Evolutionary conservation across 2,329 filamentous ascomycete species (phyloP).

Genomic region (Penicillium sp.): DNA sequence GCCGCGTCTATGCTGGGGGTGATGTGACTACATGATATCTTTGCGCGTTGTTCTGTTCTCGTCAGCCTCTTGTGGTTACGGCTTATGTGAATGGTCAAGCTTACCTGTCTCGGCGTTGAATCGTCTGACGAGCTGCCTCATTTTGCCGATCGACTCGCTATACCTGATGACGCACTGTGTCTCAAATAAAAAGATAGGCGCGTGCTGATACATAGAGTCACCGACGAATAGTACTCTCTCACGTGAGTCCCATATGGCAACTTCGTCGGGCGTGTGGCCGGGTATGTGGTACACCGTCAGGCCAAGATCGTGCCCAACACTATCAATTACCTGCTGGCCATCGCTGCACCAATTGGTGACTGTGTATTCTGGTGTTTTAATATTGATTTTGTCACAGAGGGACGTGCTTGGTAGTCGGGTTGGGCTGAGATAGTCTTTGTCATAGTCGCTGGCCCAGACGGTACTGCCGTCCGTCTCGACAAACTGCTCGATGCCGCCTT

Average conservation of each 20-base stretch:
- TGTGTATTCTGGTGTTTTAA: slow-evolving; percentile 1
- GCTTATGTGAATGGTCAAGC: neutral
- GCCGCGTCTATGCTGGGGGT: slow-evolving; percentile 1
- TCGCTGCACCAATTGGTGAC: slow-evolving; percentile 1
- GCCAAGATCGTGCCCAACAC: neutral
- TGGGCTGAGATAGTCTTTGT: slow-evolving; percentile 3
- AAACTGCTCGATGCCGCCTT: slow-evolving; percentile 1
- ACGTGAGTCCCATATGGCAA: slow-evolving; percentile 1
- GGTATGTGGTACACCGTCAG: slow-evolving; percentile 1
- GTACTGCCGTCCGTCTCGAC: neutral
- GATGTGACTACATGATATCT: slow-evolving; percentile 2
- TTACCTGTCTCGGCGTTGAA: neutral
- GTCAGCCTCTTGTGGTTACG: neutral
- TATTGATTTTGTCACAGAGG: slow-evolving; percentile 2
- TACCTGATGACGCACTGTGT: neutral
- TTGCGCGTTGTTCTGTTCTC: slow-evolving; percentile 1
- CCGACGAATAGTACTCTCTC: slow-evolving; percentile 1
- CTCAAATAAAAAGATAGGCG: neutral
- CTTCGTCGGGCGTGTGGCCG: slow-evolving; percentile 1
- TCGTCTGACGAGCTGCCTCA: neutral
- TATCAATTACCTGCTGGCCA: neutral
- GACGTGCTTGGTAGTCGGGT: slow-evolving; percentile 3
- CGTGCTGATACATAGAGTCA: slow-evolving; percentile 1
- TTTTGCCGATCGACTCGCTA: neutral
- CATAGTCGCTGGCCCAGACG: slow-evolving; percentile 1